Conservation (phyloP, 257 asterid genomes). For the Solanum lycopersicoides region DNA sequence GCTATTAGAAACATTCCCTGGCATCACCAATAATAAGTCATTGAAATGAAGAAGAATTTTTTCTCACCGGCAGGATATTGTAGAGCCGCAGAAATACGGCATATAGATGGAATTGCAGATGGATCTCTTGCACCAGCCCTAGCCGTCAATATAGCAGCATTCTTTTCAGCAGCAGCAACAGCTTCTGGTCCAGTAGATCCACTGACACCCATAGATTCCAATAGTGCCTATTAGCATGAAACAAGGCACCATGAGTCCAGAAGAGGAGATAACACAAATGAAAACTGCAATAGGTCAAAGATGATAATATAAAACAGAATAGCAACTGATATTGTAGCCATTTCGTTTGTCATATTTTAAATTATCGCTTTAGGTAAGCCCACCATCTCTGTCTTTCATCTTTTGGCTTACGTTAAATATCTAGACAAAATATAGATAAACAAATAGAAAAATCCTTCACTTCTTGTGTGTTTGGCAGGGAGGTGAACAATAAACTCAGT, state of each 20-base stretch:
- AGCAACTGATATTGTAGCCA: not conserved
- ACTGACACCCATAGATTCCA: conserved; percentile 78
- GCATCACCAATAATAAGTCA: not conserved
- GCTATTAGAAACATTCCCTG: too few species aligned
- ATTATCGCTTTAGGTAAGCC: not conserved
- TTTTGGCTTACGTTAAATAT: not conserved
- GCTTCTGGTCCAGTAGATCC: conserved; percentile 93
- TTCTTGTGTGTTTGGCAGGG: not conserved
- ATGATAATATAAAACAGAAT: not conserved
- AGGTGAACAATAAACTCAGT: not conserved
- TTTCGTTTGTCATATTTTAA: not conserved
- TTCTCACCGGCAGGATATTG: conserved; percentile 87
- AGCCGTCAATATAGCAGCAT: conserved; percentile 82
- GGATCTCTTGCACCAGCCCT: conserved; percentile 99
- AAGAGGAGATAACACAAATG: not conserved
- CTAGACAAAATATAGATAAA: not conserved
- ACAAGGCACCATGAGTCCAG: not conserved
- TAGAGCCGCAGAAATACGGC: conserved; percentile 95
- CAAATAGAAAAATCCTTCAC: not conserved
- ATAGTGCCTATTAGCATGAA: conserved; percentile 47
- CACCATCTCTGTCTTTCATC: not conserved
- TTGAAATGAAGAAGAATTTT: not conserved
- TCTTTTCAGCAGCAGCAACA: conserved; percentile 81
- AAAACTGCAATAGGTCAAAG: not conserved
- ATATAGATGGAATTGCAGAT: conserved; percentile 91